These are phyloP conservation scores for Thermomucor indicae-seudaticae DNA, from an alignment of 371 early-diverging fungal species.

Conservation along the genomic window DNA sequence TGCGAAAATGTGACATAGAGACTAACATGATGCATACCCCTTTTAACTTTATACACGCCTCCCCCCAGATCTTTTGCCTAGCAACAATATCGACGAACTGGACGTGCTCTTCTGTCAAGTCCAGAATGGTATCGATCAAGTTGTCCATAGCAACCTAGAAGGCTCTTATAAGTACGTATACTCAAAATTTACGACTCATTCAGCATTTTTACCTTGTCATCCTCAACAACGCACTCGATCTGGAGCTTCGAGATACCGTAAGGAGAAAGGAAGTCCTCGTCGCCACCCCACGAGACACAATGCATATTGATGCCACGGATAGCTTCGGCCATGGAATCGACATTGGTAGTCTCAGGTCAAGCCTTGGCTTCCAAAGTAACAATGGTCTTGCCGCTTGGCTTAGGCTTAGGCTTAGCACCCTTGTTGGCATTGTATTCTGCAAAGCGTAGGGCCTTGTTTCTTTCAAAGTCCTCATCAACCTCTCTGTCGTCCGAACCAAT, in stretches of 20 bases:
- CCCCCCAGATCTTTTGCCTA: slow-evolving; percentile 88
- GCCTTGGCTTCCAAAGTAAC: slow-evolving; percentile 94
- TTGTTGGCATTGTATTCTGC: slow-evolving; percentile 93
- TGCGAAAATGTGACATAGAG: background rate
- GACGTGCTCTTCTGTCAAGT: slow-evolving; percentile 81
- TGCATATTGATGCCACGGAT: slow-evolving; percentile 81
- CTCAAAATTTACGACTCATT: background rate
- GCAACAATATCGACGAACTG: slow-evolving; percentile 93
- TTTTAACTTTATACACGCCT: too few relatives aligned
- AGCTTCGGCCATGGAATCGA: slow-evolving; percentile 68
- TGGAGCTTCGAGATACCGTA: slow-evolving; percentile 94
- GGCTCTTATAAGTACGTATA: background rate
- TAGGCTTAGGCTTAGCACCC: slow-evolving; percentile 91
- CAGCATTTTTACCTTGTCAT: slow-evolving; percentile 70
- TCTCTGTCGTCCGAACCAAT: slow-evolving; percentile 90
- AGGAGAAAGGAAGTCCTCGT: slow-evolving; percentile 77
- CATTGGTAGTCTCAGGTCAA: slow-evolving; percentile 95
- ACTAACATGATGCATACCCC: background rate
- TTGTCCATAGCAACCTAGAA: slow-evolving; percentile 64
- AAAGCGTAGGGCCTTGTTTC: slow-evolving; percentile 82
- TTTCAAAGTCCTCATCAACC: slow-evolving; percentile 90
- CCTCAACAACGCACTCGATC: slow-evolving; percentile 91
- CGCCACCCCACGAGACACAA: slow-evolving; percentile 89
- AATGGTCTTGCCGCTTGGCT: slow-evolving; percentile 89
- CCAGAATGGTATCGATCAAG: slow-evolving; percentile 74